Conservation (phyloP, 805 yeast genomes). For the Clavispora santaluciae region DNA sequence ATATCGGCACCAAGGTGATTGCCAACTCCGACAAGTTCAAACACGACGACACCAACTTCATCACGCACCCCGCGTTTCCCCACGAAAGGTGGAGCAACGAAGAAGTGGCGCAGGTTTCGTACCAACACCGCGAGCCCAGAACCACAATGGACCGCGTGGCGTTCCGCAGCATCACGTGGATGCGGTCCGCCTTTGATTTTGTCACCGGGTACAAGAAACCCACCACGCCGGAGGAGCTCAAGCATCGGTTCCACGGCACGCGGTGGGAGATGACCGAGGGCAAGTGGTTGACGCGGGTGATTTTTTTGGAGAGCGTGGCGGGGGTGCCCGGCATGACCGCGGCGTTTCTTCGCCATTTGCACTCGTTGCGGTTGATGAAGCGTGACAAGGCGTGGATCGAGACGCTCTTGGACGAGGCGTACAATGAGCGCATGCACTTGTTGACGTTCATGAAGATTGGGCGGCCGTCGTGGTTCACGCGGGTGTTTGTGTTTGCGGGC, state of each 20-base stretch:
- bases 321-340: slow-evolving; percentile 83
- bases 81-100: slow-evolving; percentile 29
- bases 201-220: slow-evolving; percentile 65
- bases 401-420: slow-evolving; percentile 69
- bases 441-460: slow-evolving; percentile 63
- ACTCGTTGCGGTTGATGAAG: slow-evolving; percentile 53
- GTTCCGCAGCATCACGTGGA: slow-evolving; percentile 36
- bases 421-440: slow-evolving; percentile 74
- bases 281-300: slow-evolving; percentile 59
- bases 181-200: slow-evolving; percentile 52
- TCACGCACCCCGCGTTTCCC: slow-evolving; percentile 37
- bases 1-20: slow-evolving; percentile 13
- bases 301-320: slow-evolving; percentile 67
- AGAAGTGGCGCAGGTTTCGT: slow-evolving; percentile 35
- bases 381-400: slow-evolving; percentile 75
- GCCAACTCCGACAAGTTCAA: slow-evolving; percentile 11
- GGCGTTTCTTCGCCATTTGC: slow-evolving; percentile 64
- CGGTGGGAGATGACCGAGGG: slow-evolving; percentile 52
- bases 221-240: slow-evolving; percentile 23
- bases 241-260: slow-evolving; percentile 30
- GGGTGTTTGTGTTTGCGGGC: slow-evolving; percentile 50
- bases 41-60: slow-evolving; percentile 29
- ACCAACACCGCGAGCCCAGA: slow-evolving; percentile 49
- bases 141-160: slow-evolving; percentile 51
- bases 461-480: slow-evolving; percentile 56